A percentile compares a stretch with the other conserved stretches of the same genome.
These are phyloP conservation scores for Neurospora sp. DNA, from an alignment of 495 filamentous ascomycete genomes.

Conservation along the genomic window DNA sequence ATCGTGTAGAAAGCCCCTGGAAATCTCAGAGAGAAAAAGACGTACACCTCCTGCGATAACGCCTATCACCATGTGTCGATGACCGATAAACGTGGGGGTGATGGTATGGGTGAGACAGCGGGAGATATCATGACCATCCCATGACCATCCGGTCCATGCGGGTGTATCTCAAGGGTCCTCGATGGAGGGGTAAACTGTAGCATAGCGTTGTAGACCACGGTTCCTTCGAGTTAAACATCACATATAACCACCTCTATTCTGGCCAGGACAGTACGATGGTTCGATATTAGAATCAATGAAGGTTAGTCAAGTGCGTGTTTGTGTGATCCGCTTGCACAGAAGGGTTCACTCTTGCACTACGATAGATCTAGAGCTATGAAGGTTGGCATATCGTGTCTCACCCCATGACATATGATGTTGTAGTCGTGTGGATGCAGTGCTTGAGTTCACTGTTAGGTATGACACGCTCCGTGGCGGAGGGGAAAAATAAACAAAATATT, in stretches of 20 bases:
- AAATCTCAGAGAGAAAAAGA: neutral
- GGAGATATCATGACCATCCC: neutral
- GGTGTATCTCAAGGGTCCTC: neutral
- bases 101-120: neutral
- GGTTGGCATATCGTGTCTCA: neutral
- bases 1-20: neutral
- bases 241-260: neutral
- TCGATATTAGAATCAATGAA: neutral
- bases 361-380: neutral
- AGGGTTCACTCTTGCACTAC: neutral
- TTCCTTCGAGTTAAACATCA: neutral
- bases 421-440: neutral
- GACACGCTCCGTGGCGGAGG: neutral
- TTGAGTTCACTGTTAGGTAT: neutral
- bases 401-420: neutral
- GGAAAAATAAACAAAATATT: neutral
- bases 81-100: neutral
- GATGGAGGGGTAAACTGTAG: neutral
- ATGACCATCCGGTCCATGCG: neutral
- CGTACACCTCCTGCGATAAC: neutral
- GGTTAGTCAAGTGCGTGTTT: neutral
- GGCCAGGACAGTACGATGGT: neutral
- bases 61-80: neutral
- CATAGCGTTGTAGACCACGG: too few relatives aligned
- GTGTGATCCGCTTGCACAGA: neutral